phyloP scores from a whole-genome alignment of 148 eudicot species.

The Fagopyrum tataricum region DNA sequence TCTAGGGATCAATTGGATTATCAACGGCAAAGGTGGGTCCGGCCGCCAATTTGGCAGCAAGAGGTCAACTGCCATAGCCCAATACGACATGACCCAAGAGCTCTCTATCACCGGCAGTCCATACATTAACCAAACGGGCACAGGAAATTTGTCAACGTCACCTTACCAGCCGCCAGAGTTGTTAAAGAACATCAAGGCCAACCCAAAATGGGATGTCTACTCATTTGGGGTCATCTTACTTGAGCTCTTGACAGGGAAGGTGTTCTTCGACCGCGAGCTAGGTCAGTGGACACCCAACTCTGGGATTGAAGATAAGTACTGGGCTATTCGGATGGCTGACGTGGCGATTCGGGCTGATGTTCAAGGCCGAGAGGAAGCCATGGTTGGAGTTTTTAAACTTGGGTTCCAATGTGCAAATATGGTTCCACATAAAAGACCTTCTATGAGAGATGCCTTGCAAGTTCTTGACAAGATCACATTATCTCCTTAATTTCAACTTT shows the following conservation, averaged over 20 bases:
- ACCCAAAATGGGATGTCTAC: constrained; percentile 88
- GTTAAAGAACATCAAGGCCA: constrained; percentile 56
- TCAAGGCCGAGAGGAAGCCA: constrained; percentile 58
- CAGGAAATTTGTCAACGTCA: constrained; percentile 31
- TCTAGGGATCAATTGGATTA: constrained; percentile 63
- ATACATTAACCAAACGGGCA: constrained; percentile 19
- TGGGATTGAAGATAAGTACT: constrained; percentile 39
- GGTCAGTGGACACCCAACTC: constrained; percentile 58
- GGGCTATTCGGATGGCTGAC: constrained; percentile 71
- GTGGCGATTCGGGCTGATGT: constrained; percentile 63
- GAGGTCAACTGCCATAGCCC: constrained; percentile 29
- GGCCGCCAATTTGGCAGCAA: constrained; percentile 69
- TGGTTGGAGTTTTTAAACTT: constrained; percentile 55
- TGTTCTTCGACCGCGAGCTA: constrained; percentile 59
- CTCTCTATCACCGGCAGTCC: constrained; percentile 35
- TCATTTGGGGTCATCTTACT: constrained; percentile 80
- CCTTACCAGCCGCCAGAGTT: constrained; percentile 92
- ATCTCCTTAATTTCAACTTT: background rate
- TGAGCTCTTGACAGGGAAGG: constrained; percentile 78
- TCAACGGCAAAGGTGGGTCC: constrained; percentile 38
- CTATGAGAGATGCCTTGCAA: constrained; percentile 75
- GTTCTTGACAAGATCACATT: constrained; percentile 61
- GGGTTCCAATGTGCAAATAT: constrained; percentile 84
- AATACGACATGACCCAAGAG: constrained; percentile 33
- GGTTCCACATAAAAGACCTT: constrained; percentile 76